Percentiles rank a stretch among this genome's conserved stretches.
phyloP scores from a whole-genome alignment of 768 basidiomycete genomes.

The Trametes meyenii region DNA sequence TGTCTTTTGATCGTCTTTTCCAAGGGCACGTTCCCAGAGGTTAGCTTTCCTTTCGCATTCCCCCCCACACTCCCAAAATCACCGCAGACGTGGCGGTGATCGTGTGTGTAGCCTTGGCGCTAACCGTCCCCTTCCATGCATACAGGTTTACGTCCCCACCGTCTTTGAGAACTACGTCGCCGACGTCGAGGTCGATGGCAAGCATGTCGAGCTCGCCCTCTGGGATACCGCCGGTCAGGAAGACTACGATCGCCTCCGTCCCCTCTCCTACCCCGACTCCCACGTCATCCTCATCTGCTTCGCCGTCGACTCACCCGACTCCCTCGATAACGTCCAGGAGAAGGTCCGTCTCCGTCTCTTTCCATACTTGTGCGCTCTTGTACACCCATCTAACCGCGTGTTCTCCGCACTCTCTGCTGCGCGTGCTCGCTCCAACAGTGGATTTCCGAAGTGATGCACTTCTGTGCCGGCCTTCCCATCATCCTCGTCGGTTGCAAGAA shows the following conservation, averaged over 20 bases:
- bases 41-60: conserved; percentile 37
- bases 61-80: not conserved
- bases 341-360: conserved; percentile 63
- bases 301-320: conserved; percentile 97
- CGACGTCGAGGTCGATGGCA: conserved; percentile 97
- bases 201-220: conserved; percentile 96
- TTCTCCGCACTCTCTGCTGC: conserved; percentile 2
- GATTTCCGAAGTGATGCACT: conserved; percentile 99
- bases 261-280: conserved; percentile 98
- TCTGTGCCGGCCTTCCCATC: conserved; percentile 92
- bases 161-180: conserved; percentile 99
- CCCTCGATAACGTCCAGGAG: conserved; percentile 99
- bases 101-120: conserved; percentile 18
- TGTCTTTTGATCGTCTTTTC: conserved; percentile 96
- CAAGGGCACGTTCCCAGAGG: conserved; percentile 96
- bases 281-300: conserved; percentile 99
- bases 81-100: conserved; percentile 18
- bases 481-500: conserved; percentile 99
- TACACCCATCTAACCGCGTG: not conserved
- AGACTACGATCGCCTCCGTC: conserved; percentile 98
- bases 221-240: conserved; percentile 99
- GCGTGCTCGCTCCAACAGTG: conserved; percentile 55
- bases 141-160: conserved; percentile 96
- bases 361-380: not conserved
- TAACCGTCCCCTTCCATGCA: conserved; percentile 1